Evolutionary conservation across 192 early-diverging fungal species (phyloP), one percentile per base, ranked within the genome.

Genomic region (Backusella sp.): DNA sequence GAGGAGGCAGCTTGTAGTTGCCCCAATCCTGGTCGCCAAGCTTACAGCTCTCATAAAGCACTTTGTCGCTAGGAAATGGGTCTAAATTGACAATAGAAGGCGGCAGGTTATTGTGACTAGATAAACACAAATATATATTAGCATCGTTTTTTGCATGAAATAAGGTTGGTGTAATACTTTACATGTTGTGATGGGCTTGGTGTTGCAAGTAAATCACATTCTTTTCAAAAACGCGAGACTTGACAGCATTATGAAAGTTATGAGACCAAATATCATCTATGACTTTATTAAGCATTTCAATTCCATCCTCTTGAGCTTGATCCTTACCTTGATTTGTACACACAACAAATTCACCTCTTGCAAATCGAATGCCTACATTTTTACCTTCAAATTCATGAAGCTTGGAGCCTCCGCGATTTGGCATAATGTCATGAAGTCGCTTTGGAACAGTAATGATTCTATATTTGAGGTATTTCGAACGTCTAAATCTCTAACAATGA

Each of bases 221-320:
- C 19, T 77, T 73, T 35, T 72, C 15, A n/a, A 72, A 81, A 11
- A 68, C 62, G 5, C 53, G 52, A n/a, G 80, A 77, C 11, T 37
- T 39, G 6, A 77, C 26, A 32, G 80, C 80, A 74, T 81, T 77
- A 21, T 81, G 73, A 21, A 81, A 70, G 46, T 77, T 73, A 39
- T 53, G 56, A 14, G 80, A 74, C 80, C 80, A 81, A 39, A 81
- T 69, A 72, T 81, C 76, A 46, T 81, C 79, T 80, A 72, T 49
- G 6, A 28, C 30, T 32, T 62, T 3, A 14, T 12, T 28, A 9
- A 7, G 12, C 4, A 4, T 0, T 3, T 23, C 26, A 7, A 28
- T 62, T 28, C 26, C 11, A 0, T n/a, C 11, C 34, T 17, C 11
- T 17, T 44, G 4, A 3, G 3, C 34, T 72, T 62, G 17, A 11